Conservation (phyloP, 768 basidiomycete genomes). For the Flagelloscypha sp. region DNA sequence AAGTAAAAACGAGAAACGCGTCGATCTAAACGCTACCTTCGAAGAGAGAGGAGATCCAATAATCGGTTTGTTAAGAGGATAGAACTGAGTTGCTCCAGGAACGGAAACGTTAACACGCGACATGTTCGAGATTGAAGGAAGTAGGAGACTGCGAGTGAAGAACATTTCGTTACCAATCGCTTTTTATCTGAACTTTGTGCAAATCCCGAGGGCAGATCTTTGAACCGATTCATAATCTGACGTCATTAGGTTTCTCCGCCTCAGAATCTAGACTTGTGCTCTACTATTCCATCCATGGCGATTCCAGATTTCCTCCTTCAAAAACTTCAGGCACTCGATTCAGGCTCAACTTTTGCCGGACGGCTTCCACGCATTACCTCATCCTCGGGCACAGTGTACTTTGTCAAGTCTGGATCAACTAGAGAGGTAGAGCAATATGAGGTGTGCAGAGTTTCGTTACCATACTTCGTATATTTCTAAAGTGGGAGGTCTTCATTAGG, state of each 20-base stretch:
- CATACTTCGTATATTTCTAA: too few species aligned
- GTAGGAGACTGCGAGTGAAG: too few species aligned
- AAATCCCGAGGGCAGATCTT: too few species aligned
- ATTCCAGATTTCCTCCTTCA: slow-evolving; percentile 27
- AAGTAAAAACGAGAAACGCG: too few species aligned
- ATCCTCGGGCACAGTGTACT: slow-evolving; percentile 52
- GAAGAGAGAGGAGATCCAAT: slow-evolving; percentile 32
- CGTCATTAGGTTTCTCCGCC: too few species aligned
- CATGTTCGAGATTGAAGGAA: too few species aligned
- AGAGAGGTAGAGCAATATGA: slow-evolving; percentile 54
- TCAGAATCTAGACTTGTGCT: too few species aligned
- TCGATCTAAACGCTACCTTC: slow-evolving; percentile 7
- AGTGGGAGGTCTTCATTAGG: too few species aligned
- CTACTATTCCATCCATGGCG: slow-evolving; percentile 1
- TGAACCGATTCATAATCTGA: too few species aligned
- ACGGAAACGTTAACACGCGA: slow-evolving; percentile 37
- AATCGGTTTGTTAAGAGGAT: slow-evolving; percentile 50
- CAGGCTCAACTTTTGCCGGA: slow-evolving; percentile 38
- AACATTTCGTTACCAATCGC: too few species aligned
- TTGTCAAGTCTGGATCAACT: slow-evolving; percentile 47
- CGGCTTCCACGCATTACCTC: slow-evolving; percentile 41
- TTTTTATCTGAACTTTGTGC: too few species aligned
- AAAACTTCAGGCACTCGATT: slow-evolving; percentile 42
- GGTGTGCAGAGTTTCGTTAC: too few species aligned
- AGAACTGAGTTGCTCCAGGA: slow-evolving; percentile 44